These are phyloP conservation scores for Eucalyptus dawsonii DNA, from an alignment of 345 rosid genomes.

Conservation along the genomic window DNA sequence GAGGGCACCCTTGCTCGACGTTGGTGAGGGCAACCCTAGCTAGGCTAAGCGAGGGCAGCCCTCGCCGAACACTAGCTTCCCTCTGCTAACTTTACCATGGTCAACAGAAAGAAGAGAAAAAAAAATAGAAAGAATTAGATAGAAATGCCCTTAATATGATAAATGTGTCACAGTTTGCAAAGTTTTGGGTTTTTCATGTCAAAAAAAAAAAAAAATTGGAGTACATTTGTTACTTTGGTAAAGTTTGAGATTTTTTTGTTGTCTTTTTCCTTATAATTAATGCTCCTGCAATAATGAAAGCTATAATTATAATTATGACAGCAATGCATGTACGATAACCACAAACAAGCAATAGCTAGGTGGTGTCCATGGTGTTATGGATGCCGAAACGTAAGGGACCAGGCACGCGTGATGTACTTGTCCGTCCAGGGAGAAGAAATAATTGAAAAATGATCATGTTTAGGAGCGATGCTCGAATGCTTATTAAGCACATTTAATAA, in stretches of 20 bases:
- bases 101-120: too few species aligned
- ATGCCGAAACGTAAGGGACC: background rate
- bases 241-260: too few species aligned
- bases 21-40: too few species aligned
- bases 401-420: background rate
- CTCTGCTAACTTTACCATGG: too few species aligned
- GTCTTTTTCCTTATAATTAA: background rate
- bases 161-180: too few species aligned
- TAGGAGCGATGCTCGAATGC: background rate
- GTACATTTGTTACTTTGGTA: too few species aligned
- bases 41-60: too few species aligned
- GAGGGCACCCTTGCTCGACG: too few species aligned
- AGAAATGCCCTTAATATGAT: too few species aligned
- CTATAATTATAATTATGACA: background rate
- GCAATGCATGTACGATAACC: background rate
- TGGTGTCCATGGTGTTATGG: background rate
- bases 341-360: background rate
- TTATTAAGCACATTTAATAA: background rate
- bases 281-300: background rate
- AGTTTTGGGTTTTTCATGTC: too few species aligned
- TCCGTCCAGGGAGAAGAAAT: background rate
- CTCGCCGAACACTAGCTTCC: accelerated
- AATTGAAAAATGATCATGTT: background rate
- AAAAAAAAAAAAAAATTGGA: too few species aligned
- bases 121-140: too few species aligned